Evolutionary conservation across 176 grass and related monocot genomes (phyloP).

Genomic region (Avena sativa): DNA sequence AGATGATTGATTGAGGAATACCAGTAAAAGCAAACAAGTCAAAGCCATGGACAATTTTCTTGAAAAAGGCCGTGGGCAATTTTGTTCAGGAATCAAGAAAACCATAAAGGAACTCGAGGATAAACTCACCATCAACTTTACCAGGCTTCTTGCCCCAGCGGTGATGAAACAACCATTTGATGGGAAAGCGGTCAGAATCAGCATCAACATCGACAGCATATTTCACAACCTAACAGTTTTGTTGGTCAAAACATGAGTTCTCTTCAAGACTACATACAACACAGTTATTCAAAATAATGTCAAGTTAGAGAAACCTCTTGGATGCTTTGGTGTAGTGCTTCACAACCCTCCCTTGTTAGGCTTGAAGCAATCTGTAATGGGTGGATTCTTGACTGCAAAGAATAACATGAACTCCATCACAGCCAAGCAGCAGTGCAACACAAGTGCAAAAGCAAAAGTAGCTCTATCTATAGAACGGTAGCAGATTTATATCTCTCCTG

Average conservation of each 20-base stretch:
- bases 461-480: background rate
- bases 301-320: slow-evolving; percentile 57
- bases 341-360: slow-evolving; percentile 70
- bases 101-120: background rate
- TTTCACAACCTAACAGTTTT: slow-evolving; percentile 73
- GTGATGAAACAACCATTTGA: slow-evolving; percentile 91
- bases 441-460: background rate
- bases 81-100: slow-evolving; percentile 8
- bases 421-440: background rate
- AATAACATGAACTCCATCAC: slow-evolving; percentile 3
- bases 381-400: slow-evolving; percentile 76
- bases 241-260: slow-evolving; percentile 18
- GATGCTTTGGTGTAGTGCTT: slow-evolving; percentile 75
- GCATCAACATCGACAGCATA: slow-evolving; percentile 87
- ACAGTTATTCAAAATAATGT: background rate
- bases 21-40: background rate
- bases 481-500: background rate
- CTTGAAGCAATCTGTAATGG: slow-evolving; percentile 79
- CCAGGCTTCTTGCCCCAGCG: slow-evolving; percentile 87
- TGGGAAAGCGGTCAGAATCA: slow-evolving; percentile 71
- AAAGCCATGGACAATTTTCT: background rate
- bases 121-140: slow-evolving; percentile 70
- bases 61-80: background rate
- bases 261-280: slow-evolving; percentile 12
- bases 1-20: slow-evolving; percentile 21